phyloP scores from a whole-genome alignment of 345 rosid genomes.

The Syzygium oleosum region DNA sequence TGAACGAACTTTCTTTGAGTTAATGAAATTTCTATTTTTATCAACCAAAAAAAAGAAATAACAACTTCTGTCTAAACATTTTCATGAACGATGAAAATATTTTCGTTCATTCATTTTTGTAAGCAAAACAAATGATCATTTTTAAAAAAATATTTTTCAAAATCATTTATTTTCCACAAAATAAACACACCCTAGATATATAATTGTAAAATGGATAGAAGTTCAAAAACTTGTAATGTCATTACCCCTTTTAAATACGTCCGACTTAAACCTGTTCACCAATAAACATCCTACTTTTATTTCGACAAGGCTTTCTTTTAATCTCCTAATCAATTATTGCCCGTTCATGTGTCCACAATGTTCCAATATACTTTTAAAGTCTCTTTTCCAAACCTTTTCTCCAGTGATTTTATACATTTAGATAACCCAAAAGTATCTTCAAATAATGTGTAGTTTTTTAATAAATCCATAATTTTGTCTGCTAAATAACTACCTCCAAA shows the following conservation, averaged over 20 bases:
- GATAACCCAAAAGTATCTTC: neutral
- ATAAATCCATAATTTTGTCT: neutral
- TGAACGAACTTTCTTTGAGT: too few species aligned
- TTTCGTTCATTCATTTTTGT: too few species aligned
- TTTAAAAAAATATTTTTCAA: too few species aligned
- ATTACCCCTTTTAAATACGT: neutral
- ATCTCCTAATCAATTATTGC: neutral
- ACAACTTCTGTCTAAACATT: too few species aligned
- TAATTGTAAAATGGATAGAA: neutral
- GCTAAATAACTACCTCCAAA: neutral
- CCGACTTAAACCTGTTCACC: neutral
- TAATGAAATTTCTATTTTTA: too few species aligned
- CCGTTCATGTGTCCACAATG: neutral
- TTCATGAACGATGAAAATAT: too few species aligned
- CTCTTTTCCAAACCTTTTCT: neutral
- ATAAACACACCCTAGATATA: too few species aligned
- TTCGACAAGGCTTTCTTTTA: neutral
- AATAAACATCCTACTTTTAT: neutral
- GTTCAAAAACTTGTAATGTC: neutral
- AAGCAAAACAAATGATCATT: too few species aligned
- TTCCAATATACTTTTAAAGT: neutral
- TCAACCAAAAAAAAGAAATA: too few species aligned
- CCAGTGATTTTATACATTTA: neutral
- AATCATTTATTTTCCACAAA: too few species aligned
- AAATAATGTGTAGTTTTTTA: neutral